These are phyloP conservation scores for Solanum ossicruentum DNA, from an alignment of 257 asterid species.

Conservation along the genomic window DNA sequence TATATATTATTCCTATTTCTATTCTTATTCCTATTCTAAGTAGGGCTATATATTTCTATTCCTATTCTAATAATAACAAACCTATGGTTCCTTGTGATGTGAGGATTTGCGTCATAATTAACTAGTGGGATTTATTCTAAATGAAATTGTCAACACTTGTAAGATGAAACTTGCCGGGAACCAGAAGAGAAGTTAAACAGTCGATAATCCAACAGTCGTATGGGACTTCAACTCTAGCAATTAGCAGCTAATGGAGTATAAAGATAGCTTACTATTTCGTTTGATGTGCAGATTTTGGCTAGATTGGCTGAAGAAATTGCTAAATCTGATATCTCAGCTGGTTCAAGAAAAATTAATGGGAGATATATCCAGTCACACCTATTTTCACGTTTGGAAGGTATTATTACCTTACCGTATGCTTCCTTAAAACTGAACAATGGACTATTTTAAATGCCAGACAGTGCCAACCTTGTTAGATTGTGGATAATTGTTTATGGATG, in stretches of 20 bases:
- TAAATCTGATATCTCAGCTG: conserved; percentile 45
- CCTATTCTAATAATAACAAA: not conserved
- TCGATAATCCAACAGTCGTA: not conserved
- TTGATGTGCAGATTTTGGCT: conserved; percentile 49
- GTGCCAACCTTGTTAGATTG: not conserved
- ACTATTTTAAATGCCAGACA: not conserved
- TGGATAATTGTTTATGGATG: conserved; percentile 5
- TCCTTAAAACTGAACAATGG: not conserved
- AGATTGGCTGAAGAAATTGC: conserved; percentile 65
- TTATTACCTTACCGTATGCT: not conserved
- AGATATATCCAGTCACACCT: conserved; percentile 80
- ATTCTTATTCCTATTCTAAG: too few species aligned
- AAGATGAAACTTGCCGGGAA: not conserved
- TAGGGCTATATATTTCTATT: too few species aligned
- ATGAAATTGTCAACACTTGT: not conserved
- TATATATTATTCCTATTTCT: too few species aligned
- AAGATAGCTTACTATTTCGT: not conserved
- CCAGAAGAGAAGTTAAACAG: not conserved
- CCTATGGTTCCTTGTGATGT: not conserved
- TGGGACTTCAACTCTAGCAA: not conserved
- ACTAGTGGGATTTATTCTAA: not conserved
- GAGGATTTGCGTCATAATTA: not conserved
- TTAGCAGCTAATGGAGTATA: not conserved
- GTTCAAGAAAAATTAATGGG: conserved; percentile 80
- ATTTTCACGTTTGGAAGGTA: conserved; percentile 59